Evolutionary conservation across 2,329 filamentous ascomycete genomes (phyloP), one percentile per base, ranked within the genome.

Genomic region (Celoporthe dispersa): DNA sequence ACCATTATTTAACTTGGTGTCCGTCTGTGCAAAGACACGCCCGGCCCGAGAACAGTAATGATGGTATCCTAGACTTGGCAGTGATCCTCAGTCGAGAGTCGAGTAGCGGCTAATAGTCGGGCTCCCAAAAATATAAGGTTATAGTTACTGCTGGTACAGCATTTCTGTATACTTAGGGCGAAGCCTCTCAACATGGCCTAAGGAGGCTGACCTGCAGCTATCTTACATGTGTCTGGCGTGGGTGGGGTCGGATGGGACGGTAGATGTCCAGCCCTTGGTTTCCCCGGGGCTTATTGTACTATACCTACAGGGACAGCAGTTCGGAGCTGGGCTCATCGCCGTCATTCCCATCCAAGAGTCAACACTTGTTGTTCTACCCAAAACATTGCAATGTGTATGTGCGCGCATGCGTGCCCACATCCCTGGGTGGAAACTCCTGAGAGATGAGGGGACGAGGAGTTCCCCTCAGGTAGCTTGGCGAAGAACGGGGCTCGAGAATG

Each of bases 11-110:
- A 25, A 39, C 2, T 37, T 39, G 19, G 37, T 39, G 48, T 28
- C 63, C 64, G 63, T 41, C 64, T 64, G 64, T 64, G 51, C 4
- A 16, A 67, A n/a, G n/a, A 48, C 51, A 39, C 44, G 57, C 48
- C 44, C 55, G 67, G 57, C 64, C 62, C 57, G 62, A 63, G 16
- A 53, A 28, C 31, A 51, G 1, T 6, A 37, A 37, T 48, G 22
- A 53, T 31, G 57, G 64, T n/a, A 37, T 59, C 35, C 22, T 33
- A 41, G 53, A n/a, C n/a, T 48, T 28, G 33, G 35, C 48, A 33
- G 37, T 48, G 22, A 63, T 44, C 44, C 48, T 3, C 19, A n/a
- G 31, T 57, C 31, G 6, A 33, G 48, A 4, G 44, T 19, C 8
- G 35, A 33, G 11, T 44, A 9, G 12, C 35, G 28, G 48, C 19